Conservation (phyloP, 371 early-diverging fungal species). For the Syncephalastrum monosporum region DNA sequence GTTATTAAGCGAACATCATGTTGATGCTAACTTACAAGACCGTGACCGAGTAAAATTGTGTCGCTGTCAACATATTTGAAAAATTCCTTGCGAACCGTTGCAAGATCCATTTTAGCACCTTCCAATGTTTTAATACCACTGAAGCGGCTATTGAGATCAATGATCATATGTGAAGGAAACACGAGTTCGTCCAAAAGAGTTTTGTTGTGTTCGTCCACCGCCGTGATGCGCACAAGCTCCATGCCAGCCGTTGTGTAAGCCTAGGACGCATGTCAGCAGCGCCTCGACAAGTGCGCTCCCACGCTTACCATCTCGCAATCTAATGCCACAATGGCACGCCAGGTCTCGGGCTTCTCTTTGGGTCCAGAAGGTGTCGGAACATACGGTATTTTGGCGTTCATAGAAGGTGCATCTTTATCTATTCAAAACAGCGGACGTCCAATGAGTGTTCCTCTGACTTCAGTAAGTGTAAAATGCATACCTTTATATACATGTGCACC, state of each 20-base stretch:
- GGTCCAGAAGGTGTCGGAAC: constrained; percentile 24
- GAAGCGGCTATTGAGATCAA: constrained; percentile 55
- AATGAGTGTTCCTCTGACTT: neutral
- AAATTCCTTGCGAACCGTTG: constrained; percentile 35
- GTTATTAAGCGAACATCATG: neutral
- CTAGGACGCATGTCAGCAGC: constrained; percentile 4
- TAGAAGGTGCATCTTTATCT: constrained; percentile 20
- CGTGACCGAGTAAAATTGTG: constrained; percentile 48
- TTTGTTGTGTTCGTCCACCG: constrained; percentile 41
- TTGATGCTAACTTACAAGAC: constrained; percentile 25
- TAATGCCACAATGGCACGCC: constrained; percentile 32
- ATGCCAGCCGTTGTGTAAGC: constrained; percentile 54
- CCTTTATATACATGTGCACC: constrained; percentile 57
- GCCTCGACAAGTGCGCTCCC: neutral
- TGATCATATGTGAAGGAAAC: constrained; percentile 45
- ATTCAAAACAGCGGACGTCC: no score
- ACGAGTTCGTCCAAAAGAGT: constrained; percentile 55
- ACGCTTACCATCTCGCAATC: constrained; percentile 53
- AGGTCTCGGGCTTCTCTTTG: neutral
- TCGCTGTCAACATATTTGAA: constrained; percentile 41
- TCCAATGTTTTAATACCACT: constrained; percentile 59
- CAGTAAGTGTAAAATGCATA: constrained; percentile 2
- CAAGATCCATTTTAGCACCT: constrained; percentile 41
- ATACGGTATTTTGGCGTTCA: constrained; percentile 50
- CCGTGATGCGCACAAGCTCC: constrained; percentile 58